phyloP scores from a whole-genome alignment of 2,329 filamentous ascomycete species.

The Graphium sp. region DNA sequence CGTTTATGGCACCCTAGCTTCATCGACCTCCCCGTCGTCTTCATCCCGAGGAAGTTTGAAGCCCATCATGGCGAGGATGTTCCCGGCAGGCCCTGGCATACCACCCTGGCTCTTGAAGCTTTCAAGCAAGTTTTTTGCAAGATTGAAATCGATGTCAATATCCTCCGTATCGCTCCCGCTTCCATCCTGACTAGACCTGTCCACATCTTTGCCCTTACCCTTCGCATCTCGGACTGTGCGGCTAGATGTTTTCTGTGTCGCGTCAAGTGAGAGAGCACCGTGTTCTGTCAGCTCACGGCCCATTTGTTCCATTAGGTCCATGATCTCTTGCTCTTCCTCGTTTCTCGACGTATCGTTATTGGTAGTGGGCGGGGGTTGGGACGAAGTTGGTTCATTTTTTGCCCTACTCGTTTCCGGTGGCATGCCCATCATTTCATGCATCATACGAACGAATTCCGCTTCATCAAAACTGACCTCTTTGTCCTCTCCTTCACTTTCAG shows the following conservation, averaged over 20 bases:
- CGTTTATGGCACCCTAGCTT: slow-evolving; percentile 4
- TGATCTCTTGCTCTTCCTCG: slow-evolving; percentile 43
- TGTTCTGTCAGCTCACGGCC: slow-evolving; percentile 55
- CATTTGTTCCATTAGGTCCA: slow-evolving; percentile 49
- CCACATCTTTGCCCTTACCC: slow-evolving; percentile 8
- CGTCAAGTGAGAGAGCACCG: slow-evolving; percentile 44
- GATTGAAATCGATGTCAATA: slow-evolving; percentile 49
- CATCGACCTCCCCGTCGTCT: slow-evolving; percentile 26
- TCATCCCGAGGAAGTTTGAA: slow-evolving; percentile 69
- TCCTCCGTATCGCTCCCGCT: slow-evolving; percentile 32
- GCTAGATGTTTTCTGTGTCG: slow-evolving; percentile 14
- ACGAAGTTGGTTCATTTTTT: not conserved
- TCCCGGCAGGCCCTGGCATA: slow-evolving; percentile 70
- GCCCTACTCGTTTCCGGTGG: slow-evolving; percentile 12
- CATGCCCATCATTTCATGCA: slow-evolving; percentile 80
- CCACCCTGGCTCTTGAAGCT: slow-evolving; percentile 86
- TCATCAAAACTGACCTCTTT: slow-evolving; percentile 71
- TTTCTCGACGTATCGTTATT: slow-evolving; percentile 17
- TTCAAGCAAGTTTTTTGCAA: slow-evolving; percentile 81
- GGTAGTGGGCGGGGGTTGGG: not conserved
- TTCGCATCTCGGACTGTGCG: slow-evolving; percentile 11
- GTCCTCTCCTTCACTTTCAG: slow-evolving; percentile 47
- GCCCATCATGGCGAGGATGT: slow-evolving; percentile 76
- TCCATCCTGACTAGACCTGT: slow-evolving; percentile 9
- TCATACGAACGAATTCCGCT: slow-evolving; percentile 68